Conservation (phyloP, 257 asterid species). For the Capsicum baccatum region DNA sequence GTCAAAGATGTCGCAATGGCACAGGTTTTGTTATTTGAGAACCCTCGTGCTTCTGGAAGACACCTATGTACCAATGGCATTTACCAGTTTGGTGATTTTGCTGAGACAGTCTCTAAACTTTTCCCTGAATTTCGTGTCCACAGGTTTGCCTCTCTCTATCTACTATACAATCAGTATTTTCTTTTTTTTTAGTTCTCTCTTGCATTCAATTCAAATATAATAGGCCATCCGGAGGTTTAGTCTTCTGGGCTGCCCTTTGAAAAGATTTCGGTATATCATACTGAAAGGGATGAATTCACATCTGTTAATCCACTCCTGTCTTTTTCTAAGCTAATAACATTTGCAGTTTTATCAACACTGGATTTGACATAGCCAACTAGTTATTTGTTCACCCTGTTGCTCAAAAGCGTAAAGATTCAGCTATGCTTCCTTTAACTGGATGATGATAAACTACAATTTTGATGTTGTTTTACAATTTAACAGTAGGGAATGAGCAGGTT, state of each 20-base stretch:
- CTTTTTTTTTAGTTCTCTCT: neutral
- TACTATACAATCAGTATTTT: neutral
- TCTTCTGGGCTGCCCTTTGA: neutral
- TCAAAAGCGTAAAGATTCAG: neutral
- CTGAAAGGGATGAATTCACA: neutral
- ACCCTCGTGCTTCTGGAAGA: conserved; percentile 74
- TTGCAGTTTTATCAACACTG: neutral
- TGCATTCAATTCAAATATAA: neutral
- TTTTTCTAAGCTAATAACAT: neutral
- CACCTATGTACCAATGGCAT: conserved; percentile 89
- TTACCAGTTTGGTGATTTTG: conserved; percentile 77
- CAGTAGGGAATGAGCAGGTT: neutral
- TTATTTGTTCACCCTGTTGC: neutral
- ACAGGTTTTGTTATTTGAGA: conserved; percentile 66
- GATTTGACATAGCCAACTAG: conserved; percentile 12
- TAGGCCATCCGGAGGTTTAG: neutral
- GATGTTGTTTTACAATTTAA: neutral
- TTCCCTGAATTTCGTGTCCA: conserved; percentile 72
- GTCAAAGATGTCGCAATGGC: conserved; percentile 88
- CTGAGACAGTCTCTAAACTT: conserved; percentile 58
- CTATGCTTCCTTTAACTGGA: neutral
- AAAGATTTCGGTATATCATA: neutral
- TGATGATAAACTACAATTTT: neutral
- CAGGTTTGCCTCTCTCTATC: conserved; percentile 54
- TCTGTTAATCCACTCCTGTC: neutral